A percentile compares a stretch with the other conserved stretches of the same genome.
Conservation (phyloP, 1,284 basidiomycete species). For the Phlebopus sp. region DNA sequence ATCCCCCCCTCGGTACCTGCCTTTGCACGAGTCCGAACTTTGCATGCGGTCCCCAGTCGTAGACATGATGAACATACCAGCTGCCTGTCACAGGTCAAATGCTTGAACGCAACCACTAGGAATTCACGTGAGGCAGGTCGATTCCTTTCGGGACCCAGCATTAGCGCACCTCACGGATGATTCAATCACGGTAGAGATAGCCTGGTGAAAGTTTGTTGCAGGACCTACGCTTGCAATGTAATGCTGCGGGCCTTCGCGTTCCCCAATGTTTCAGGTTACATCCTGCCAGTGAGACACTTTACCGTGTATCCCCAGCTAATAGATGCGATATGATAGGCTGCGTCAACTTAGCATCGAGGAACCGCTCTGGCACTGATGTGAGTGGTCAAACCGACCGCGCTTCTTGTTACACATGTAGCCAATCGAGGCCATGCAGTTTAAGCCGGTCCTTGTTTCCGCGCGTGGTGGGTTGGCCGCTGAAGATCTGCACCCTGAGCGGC, state of each 20-base stretch:
- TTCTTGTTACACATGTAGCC: too few species aligned
- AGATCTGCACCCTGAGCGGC: neutral
- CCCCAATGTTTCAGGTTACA: neutral
- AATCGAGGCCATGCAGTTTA: too few species aligned
- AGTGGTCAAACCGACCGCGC: too few species aligned
- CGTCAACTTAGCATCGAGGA: neutral
- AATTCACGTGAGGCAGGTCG: neutral
- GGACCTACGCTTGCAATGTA: neutral
- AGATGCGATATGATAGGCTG: neutral
- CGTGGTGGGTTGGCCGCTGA: neutral
- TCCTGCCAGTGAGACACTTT: neutral
- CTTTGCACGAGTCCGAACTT: slow-evolving; percentile 5
- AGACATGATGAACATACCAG: too few species aligned
- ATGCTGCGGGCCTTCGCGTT: neutral
- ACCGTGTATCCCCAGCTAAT: neutral
- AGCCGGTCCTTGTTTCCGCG: neutral
- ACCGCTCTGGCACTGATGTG: neutral
- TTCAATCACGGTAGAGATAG: slow-evolving; percentile 12
- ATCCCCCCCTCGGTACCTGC: slow-evolving; percentile 12
- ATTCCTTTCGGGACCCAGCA: too few species aligned
- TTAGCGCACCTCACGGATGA: neutral
- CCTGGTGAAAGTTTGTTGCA: slow-evolving; percentile 7
- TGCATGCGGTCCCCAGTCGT: slow-evolving; percentile 1
- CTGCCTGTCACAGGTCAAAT: too few species aligned
- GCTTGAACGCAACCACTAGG: neutral